Base-by-base conservation (phyloP, 225 moss, liverwort and hornwort species). In the Lunularia cruciata region DNA sequence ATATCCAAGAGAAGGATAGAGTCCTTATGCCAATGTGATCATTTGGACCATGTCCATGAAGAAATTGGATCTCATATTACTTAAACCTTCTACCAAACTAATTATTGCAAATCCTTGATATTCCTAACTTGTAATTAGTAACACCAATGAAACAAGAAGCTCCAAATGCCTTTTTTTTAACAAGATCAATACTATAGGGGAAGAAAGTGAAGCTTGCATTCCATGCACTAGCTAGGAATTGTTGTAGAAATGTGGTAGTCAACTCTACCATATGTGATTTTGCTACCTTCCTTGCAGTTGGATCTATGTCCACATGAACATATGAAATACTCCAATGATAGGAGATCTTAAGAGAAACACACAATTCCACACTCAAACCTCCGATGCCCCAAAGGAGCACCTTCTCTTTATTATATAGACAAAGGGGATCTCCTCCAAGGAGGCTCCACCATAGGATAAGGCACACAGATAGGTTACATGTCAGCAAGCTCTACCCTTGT, bases 241-340 rank as follows among this genome's bases (percentile, higher is more conserved):
- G 68, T 4, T 68, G 26, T 22, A 16, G 28, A 31, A 68, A 68
- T 35, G 32, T 28, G 12, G 8, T 11, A 2, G 10, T 32, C 11
- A 68, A 23, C 28, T 68, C 31, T 34, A 28, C 1, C 6, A 51
- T 13, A 9, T 20, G 25, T 2, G 30, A 49, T 25, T 32, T 5
- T 10, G 53, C 68, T 31, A 68, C 48, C 52, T 31, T 40, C 35
- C 7, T 53, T 16, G 28, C 68, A 35, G 25, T 13, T 2, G 39
- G 42, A 32, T 63, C 62, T 31, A 18, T 53, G 51, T 68, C 68
- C 27, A 49, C 48, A 53, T 53, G 54, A 18, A 53, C 6, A 36
- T 68, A 68, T n/a, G n/a, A n/a, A n/a, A n/a, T n/a, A n/a, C n/a
- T n/a, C n/a, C n/a, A n/a, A n/a, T n/a, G n/a, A n/a, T n/a, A n/a